Percentiles rank a stretch among this genome's conserved stretches.
Conservation (phyloP, 2,329 filamentous ascomycete genomes). For the Davidsoniella neocaledoniae region DNA sequence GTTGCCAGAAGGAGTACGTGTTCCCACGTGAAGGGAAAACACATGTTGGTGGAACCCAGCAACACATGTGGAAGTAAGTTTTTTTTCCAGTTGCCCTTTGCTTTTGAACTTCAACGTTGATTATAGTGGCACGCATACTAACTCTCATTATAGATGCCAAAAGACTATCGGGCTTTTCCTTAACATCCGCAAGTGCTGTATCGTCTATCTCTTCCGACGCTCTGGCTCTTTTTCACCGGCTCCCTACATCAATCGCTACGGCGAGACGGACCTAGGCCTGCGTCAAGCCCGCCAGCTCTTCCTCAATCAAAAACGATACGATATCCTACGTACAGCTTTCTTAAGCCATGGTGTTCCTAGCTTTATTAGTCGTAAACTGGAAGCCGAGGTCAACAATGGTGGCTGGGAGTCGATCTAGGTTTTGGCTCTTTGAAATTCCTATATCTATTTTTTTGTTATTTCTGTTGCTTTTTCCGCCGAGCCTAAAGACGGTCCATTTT, state of each 20-base stretch:
- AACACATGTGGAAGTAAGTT: conserved; percentile 71
- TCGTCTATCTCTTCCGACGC: conserved; percentile 67
- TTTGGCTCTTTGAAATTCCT: no score
- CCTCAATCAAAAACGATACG: conserved; percentile 85
- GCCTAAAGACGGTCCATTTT: neutral
- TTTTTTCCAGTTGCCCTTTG: neutral
- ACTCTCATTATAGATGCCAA: conserved; percentile 51
- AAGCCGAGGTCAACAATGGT: conserved; percentile 91
- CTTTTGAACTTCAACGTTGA: neutral
- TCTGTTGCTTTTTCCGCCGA: neutral
- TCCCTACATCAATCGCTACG: conserved; percentile 90
- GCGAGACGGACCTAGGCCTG: conserved; percentile 85
- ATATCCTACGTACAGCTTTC: conserved; percentile 74
- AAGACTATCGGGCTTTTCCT: conserved; percentile 84
- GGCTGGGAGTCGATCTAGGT: conserved; percentile 73
- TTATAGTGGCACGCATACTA: conserved; percentile 1
- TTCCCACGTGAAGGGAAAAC: conserved; percentile 24
- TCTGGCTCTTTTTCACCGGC: conserved; percentile 75
- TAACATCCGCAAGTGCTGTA: conserved; percentile 89
- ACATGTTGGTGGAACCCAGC: conserved; percentile 67
- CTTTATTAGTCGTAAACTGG: conserved; percentile 74
- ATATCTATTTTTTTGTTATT: neutral
- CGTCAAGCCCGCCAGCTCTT: conserved; percentile 77
- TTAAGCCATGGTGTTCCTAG: conserved; percentile 74
- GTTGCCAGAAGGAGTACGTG: conserved; percentile 55